Percentiles rank a stretch among this genome's conserved stretches.
Evolutionary conservation across 495 filamentous ascomycete genomes (phyloP).

Genomic region (Copromyces sp.): DNA sequence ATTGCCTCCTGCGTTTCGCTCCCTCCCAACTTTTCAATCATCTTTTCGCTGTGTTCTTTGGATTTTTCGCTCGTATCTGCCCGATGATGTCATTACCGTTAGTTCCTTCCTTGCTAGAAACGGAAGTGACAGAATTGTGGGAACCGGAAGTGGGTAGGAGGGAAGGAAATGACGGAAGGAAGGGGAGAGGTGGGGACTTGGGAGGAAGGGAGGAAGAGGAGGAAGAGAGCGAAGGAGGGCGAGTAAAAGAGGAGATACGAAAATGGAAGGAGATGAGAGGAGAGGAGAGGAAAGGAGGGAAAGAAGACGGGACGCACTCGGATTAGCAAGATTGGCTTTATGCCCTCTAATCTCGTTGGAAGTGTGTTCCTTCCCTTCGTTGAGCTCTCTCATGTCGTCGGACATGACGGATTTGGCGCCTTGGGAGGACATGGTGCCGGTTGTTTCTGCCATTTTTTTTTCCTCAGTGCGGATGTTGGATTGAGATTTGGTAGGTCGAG

Average conservation of each 20-base stretch:
- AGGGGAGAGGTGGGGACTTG: background rate
- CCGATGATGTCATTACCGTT: background rate
- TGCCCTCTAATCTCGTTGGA: conserved; percentile 21
- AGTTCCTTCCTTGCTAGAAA: background rate
- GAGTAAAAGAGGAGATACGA: no score
- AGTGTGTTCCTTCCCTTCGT: conserved; percentile 24
- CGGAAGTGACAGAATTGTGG: background rate
- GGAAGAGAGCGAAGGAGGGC: background rate
- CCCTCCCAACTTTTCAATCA: conserved; percentile 16
- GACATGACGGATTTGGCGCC: conserved; percentile 29
- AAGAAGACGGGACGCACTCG: conserved; percentile 4
- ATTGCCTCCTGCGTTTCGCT: conserved; percentile 19
- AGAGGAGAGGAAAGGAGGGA: background rate
- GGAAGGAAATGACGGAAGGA: background rate
- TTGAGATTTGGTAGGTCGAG: no score
- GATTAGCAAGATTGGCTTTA: conserved; percentile 21
- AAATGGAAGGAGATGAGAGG: background rate
- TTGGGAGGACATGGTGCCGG: conserved; percentile 18
- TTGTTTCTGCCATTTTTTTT: background rate
- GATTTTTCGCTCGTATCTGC: conserved; percentile 22
- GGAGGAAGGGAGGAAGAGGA: background rate
- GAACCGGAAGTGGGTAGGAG: background rate
- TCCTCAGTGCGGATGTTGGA: no score
- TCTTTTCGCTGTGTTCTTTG: conserved; percentile 15
- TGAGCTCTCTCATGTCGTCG: conserved; percentile 31